phyloP scores from a whole-genome alignment of 495 filamentous ascomycete genomes.

The Hypoxylon crocopeplum region DNA sequence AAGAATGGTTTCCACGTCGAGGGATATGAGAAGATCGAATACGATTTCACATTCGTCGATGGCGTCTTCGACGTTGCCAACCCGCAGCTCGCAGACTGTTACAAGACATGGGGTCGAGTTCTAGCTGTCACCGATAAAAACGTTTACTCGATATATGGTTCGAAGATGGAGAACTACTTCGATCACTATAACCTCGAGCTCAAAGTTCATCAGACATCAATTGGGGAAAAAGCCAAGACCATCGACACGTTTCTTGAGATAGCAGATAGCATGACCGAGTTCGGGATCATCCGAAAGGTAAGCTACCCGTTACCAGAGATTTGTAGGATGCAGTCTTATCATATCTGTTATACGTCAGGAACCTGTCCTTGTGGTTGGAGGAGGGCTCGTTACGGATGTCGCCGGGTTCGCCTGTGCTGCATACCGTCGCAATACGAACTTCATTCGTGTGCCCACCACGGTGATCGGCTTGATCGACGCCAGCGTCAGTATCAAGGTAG shows the following conservation, averaged over 20 bases:
- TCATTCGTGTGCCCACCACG: conserved; percentile 67
- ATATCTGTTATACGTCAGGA: conserved; percentile 45
- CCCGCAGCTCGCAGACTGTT: conserved; percentile 61
- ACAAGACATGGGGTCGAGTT: conserved; percentile 62
- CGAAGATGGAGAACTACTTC: conserved; percentile 65
- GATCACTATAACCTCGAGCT: conserved; percentile 58
- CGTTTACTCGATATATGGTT: conserved; percentile 64
- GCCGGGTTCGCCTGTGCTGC: conserved; percentile 69
- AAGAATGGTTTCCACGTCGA: conserved; percentile 65
- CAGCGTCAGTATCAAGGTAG: conserved; percentile 69
- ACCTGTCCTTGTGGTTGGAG: conserved; percentile 69
- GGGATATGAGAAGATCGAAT: conserved; percentile 71
- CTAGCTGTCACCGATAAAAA: conserved; percentile 68
- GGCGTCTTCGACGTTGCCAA: conserved; percentile 63
- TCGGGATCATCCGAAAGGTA: conserved; percentile 68
- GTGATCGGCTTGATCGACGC: conserved; percentile 73
- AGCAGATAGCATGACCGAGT: conserved; percentile 68
- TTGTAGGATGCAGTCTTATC: not conserved
- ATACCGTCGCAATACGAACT: conserved; percentile 62
- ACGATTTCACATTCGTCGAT: conserved; percentile 71
- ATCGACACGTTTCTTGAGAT: conserved; percentile 66
- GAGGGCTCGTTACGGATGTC: conserved; percentile 70
- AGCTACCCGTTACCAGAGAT: not conserved
- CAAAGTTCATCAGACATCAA: conserved; percentile 67
- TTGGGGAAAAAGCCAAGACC: conserved; percentile 70